phyloP scores from a whole-genome alignment of 1,284 basidiomycete species.

The Apiotrichum gracile region DNA sequence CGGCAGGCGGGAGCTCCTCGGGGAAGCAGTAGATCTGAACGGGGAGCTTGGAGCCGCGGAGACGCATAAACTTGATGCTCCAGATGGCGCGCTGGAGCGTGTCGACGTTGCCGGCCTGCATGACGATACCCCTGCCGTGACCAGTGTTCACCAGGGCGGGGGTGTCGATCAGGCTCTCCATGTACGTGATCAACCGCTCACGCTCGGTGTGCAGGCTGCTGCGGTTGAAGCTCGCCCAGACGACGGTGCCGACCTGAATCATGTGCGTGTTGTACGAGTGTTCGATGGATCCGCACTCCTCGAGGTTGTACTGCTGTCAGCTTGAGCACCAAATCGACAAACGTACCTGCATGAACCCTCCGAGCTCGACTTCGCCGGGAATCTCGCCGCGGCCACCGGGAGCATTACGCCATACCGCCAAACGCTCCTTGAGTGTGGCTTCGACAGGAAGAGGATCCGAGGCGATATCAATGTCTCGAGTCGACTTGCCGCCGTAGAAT shows the following conservation, averaged over 20 bases:
- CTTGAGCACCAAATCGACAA: neutral
- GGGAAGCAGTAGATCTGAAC: conserved; percentile 49
- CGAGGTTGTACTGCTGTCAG: conserved; percentile 36
- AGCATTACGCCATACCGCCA: conserved; percentile 47
- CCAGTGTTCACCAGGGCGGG: conserved; percentile 18
- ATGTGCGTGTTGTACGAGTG: conserved; percentile 46
- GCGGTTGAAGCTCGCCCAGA: conserved; percentile 44
- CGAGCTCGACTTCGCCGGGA: conserved; percentile 40
- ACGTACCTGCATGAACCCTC: conserved; percentile 33
- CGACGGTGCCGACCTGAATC: conserved; percentile 36
- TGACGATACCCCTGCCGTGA: conserved; percentile 48
- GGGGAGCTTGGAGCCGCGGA: conserved; percentile 42
- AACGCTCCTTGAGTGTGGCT: conserved; percentile 43
- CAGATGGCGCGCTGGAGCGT: conserved; percentile 48
- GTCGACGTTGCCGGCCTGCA: conserved; percentile 52
- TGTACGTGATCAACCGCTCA: conserved; percentile 40
- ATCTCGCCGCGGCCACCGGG: conserved; percentile 44
- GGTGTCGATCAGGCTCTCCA: conserved; percentile 28
- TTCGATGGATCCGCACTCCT: conserved; percentile 39
- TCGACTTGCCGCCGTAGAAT: conserved; percentile 9
- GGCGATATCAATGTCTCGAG: conserved; percentile 37
- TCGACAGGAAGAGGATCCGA: conserved; percentile 44
- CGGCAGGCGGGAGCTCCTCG: conserved; percentile 40
- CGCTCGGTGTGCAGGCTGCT: conserved; percentile 35
- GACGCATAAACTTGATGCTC: conserved; percentile 45